Evolutionary conservation across 2,329 filamentous ascomycete species (phyloP).

Genomic region (Ceratocystis cubensis): DNA sequence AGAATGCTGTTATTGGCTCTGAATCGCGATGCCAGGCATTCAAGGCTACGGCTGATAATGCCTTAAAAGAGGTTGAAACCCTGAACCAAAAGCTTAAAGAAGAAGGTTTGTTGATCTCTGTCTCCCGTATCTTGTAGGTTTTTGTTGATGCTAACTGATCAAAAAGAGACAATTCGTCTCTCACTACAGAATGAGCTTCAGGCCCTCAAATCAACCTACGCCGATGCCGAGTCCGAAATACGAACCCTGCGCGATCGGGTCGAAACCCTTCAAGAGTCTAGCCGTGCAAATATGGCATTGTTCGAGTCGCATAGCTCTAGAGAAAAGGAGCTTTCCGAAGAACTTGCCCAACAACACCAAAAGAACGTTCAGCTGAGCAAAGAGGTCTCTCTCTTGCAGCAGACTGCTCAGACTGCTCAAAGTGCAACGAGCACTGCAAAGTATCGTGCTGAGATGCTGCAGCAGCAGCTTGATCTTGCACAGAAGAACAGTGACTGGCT

Average conservation of each 20-base stretch:
- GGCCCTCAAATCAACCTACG: slow-evolving; percentile 59
- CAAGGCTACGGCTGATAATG: slow-evolving; percentile 70
- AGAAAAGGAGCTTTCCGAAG: slow-evolving; percentile 73
- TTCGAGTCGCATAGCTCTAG: slow-evolving; percentile 82
- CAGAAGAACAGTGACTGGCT: slow-evolving; percentile 90
- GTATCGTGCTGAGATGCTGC: slow-evolving; percentile 78
- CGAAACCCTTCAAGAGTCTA: slow-evolving; percentile 75
- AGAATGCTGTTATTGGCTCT: slow-evolving; percentile 72
- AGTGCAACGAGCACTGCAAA: slow-evolving; percentile 69
- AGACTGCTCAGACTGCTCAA: slow-evolving; percentile 69
- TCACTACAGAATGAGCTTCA: slow-evolving; percentile 72
- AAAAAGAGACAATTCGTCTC: slow-evolving; percentile 60
- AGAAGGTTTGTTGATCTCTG: slow-evolving; percentile 49
- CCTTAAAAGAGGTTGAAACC: slow-evolving; percentile 70
- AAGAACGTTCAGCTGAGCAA: slow-evolving; percentile 75
- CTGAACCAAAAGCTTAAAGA: slow-evolving; percentile 67
- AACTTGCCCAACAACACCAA: slow-evolving; percentile 77
- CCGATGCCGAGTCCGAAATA: slow-evolving; percentile 61
- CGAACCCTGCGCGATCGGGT: slow-evolving; percentile 72
- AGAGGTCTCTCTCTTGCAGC: slow-evolving; percentile 69
- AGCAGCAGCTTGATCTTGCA: slow-evolving; percentile 80
- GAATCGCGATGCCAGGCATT: slow-evolving; percentile 73
- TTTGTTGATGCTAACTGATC: background rate
- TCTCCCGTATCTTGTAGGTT: no score
- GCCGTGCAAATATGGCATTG: slow-evolving; percentile 76